phyloP scores from a whole-genome alignment of 2,329 filamentous ascomycete species.

The Aspergillus sp. region DNA sequence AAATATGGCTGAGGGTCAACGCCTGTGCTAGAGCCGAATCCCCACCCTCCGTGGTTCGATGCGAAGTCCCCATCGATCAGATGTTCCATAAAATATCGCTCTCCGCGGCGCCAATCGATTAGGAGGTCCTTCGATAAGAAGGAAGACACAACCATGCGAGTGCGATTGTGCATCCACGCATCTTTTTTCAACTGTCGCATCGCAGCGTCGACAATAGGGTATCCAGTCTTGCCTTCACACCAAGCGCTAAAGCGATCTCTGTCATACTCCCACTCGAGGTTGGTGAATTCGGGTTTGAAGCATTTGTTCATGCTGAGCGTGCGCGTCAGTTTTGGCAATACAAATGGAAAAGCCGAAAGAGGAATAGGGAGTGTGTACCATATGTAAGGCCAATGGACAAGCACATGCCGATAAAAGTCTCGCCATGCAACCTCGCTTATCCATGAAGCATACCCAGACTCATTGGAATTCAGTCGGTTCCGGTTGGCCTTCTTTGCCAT shows the following conservation, averaged over 20 bases:
- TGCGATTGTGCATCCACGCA: conserved; percentile 79
- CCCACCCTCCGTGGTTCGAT: conserved; percentile 68
- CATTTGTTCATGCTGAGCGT: conserved; percentile 60
- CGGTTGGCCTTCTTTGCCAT: conserved; percentile 58
- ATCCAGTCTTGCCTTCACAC: conserved; percentile 68
- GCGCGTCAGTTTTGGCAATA: conserved; percentile 1
- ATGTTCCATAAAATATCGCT: conserved; percentile 75
- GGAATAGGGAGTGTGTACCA: conserved; percentile 22
- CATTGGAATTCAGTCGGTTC: conserved; percentile 57
- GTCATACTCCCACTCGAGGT: conserved; percentile 77
- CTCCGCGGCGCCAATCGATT: conserved; percentile 76
- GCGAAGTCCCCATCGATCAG: conserved; percentile 75
- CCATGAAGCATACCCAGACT: conserved; percentile 63
- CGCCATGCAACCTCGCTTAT: conserved; percentile 80
- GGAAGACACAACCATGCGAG: conserved; percentile 75
- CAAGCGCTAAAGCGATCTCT: conserved; percentile 63
- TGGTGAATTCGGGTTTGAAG: conserved; percentile 77
- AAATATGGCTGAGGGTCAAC: conserved; percentile 89
- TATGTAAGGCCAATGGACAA: conserved; percentile 74
- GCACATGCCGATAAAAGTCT: conserved; percentile 81
- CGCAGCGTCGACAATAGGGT: conserved; percentile 76
- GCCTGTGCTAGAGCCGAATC: conserved; percentile 59
- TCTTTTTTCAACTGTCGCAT: conserved; percentile 68
- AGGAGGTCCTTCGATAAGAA: conserved; percentile 76
- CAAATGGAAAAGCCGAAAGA: background rate